Conservation (phyloP, 2,329 filamentous ascomycete genomes). For the Penicillium sumatraense region DNA sequence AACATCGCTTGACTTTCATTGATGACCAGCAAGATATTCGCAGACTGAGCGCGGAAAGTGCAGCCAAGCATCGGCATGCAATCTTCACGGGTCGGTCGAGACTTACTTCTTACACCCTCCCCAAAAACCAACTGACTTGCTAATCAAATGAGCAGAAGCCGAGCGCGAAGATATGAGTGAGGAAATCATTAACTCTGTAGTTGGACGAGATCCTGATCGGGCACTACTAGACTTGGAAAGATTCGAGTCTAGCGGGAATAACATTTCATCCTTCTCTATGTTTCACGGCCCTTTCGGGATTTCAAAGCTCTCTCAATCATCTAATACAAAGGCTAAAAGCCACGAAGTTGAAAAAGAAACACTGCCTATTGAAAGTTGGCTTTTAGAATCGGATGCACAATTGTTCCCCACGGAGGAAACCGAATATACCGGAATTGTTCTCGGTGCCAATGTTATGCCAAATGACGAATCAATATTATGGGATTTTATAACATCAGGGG, state of each 20-base stretch:
- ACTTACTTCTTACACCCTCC: not conserved
- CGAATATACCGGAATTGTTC: not conserved
- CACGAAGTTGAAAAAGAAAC: not conserved
- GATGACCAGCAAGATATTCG: slow-evolving; percentile 15
- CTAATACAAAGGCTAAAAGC: not conserved
- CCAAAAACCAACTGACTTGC: not conserved
- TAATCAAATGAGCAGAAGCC: slow-evolving; percentile 6
- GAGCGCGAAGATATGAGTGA: slow-evolving; percentile 21
- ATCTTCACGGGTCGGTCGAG: slow-evolving; percentile 16
- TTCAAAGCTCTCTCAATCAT: slow-evolving; percentile 3
- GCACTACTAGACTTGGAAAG: slow-evolving; percentile 18
- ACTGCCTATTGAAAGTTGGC: not conserved
- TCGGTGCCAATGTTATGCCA: not conserved
- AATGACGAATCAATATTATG: not conserved
- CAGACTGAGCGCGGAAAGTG: slow-evolving; percentile 16
- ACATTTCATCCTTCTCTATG: not conserved
- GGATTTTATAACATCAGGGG: not conserved
- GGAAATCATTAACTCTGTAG: slow-evolving; percentile 3
- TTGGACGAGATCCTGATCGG: slow-evolving; percentile 5
- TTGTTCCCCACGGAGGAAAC: not conserved
- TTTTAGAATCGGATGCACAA: not conserved
- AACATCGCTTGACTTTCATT: slow-evolving; percentile 13
- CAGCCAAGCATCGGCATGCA: slow-evolving; percentile 17
- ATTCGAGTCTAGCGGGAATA: not conserved
- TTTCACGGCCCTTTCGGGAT: slow-evolving; percentile 23